A percentile compares a stretch with the other conserved stretches of the same genome.
Evolutionary conservation across 176 grass and related monocot genomes (phyloP).

Genomic region (Zizania latifolia): DNA sequence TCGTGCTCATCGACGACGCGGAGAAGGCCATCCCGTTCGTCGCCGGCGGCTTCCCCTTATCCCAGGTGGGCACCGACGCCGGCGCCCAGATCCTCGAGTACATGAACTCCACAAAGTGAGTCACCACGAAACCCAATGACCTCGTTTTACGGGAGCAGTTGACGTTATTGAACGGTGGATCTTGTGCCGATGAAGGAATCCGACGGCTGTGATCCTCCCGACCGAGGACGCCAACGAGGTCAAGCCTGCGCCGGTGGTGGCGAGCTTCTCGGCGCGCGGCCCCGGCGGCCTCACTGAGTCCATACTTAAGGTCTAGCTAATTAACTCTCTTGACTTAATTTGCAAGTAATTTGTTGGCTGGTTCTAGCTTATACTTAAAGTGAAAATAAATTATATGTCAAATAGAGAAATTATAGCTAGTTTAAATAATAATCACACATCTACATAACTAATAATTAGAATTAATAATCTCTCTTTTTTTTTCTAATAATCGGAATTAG

Average conservation of each 20-base stretch:
- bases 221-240: conserved; percentile 49
- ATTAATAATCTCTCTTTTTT: too few species aligned
- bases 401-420: too few species aligned
- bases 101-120: conserved; percentile 83
- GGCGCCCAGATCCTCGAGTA: conserved; percentile 79
- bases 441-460: too few species aligned
- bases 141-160: background rate
- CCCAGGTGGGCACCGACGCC: conserved; percentile 60
- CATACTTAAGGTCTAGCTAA: conserved; percentile 63
- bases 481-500: too few species aligned
- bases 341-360: too few species aligned
- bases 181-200: conserved; percentile 37
- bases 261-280: conserved; percentile 76
- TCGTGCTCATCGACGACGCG: conserved; percentile 69
- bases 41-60: conserved; percentile 70
- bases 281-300: conserved; percentile 72
- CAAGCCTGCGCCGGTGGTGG: conserved; percentile 78
- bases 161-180: background rate
- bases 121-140: background rate
- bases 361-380: too few species aligned
- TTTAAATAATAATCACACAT: too few species aligned
- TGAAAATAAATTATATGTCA: too few species aligned
- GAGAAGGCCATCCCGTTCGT: conserved; percentile 64
- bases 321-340: background rate
- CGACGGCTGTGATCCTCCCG: conserved; percentile 69